Conservation (phyloP, 2,329 filamentous ascomycete genomes). For the Colletotrichum tabaci region DNA sequence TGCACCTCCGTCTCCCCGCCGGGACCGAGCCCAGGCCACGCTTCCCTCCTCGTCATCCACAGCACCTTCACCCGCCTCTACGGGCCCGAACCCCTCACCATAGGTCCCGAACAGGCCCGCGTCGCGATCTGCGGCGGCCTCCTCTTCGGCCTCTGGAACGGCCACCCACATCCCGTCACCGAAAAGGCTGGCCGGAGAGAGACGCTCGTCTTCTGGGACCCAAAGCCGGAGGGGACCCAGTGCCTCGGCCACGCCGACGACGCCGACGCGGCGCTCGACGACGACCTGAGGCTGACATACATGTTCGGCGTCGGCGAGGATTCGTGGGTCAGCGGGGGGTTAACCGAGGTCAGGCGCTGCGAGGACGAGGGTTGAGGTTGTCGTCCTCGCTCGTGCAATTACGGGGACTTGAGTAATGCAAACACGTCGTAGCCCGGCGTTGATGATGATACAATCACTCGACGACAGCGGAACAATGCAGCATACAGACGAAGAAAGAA, state of each 20-base stretch:
- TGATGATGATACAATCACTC: no score
- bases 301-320: slow-evolving; percentile 27
- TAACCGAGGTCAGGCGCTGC: slow-evolving; percentile 24
- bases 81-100: background rate
- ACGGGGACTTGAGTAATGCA: no score
- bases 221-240: background rate
- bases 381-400: no score
- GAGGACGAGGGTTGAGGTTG: background rate
- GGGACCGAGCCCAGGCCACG: background rate
- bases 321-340: slow-evolving; percentile 17
- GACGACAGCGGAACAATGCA: background rate
- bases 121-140: slow-evolving; percentile 25
- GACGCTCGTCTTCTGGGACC: background rate
- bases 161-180: background rate
- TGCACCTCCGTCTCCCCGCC: background rate
- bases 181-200: slow-evolving; percentile 1
- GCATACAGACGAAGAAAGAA: background rate
- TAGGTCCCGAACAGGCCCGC: slow-evolving; percentile 15
- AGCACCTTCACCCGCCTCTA: slow-evolving; percentile 13
- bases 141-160: slow-evolving; percentile 38
- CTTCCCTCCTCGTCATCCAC: background rate
- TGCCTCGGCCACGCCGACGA: slow-evolving; percentile 16
- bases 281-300: slow-evolving; percentile 18
- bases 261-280: background rate
- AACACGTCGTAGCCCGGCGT: no score